A percentile compares a stretch with the other conserved stretches of the same genome.
These are phyloP conservation scores for Zygotorulaspora sp. DNA, from an alignment of 805 yeast species.

Conservation along the genomic window DNA sequence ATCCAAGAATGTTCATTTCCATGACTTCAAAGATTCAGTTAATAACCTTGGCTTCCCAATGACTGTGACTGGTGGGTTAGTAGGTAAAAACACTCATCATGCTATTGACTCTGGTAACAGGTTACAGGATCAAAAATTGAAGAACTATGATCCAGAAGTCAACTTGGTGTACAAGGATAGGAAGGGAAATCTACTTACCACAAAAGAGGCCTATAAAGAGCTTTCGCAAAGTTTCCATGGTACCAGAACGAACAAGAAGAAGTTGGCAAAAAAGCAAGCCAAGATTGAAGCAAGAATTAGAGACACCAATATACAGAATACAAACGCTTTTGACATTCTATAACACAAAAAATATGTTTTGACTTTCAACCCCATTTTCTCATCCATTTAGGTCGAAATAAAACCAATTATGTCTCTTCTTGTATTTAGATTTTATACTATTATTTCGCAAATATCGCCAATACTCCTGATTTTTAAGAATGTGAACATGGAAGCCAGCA, in stretches of 20 bases:
- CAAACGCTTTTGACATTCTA: constrained; percentile 5
- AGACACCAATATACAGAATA: constrained; percentile 1
- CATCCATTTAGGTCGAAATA: no score
- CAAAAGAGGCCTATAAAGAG: constrained; percentile 72
- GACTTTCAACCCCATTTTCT: no score
- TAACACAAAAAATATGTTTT: background rate
- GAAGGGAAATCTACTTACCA: constrained; percentile 51
- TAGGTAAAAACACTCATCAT: constrained; percentile 29
- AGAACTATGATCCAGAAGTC: constrained; percentile 42
- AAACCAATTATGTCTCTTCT: no score
- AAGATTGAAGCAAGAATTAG: constrained; percentile 23
- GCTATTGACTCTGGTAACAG: constrained; percentile 26
- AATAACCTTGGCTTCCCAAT: background rate
- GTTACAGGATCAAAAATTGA: constrained; percentile 32
- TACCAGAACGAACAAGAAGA: constrained; percentile 30
- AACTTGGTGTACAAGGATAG: constrained; percentile 58
- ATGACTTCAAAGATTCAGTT: background rate
- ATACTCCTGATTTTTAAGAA: background rate
- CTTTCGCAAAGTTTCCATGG: constrained; percentile 80
- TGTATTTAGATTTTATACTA: no score
- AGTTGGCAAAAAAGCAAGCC: constrained; percentile 22
- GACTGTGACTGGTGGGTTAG: constrained; percentile 12
- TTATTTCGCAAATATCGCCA: background rate
- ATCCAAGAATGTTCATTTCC: background rate
- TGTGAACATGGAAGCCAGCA: background rate